Evolutionary conservation across 306 rosid species (phyloP), one percentile per base, ranked within the genome.

Genomic region (Prunus campanulata): DNA sequence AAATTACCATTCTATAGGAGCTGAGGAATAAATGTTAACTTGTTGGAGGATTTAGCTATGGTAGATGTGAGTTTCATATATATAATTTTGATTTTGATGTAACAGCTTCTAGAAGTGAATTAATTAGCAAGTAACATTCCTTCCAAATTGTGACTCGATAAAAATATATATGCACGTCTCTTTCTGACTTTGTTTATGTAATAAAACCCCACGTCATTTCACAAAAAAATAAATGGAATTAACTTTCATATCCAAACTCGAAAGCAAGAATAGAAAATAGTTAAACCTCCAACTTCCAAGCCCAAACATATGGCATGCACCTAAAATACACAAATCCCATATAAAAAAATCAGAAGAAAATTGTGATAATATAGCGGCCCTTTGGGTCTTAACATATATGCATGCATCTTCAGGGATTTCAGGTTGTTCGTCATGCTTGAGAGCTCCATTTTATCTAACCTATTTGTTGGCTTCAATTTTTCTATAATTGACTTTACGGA

Each of bases 391-490:
- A 39, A 19, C 39, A 24, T 44, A 24, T 44, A 77, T 79, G 77
- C 85, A 82, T 77, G 84, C 77, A 82, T 60, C 72, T 78, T 72
- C 82, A 67, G 68, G 44, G 12, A 75, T 61, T 70, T 32, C 72
- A 59, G 69, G 76, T 74, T 77, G 70, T 60, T 55, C 71, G 84
- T 86, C 85, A 84, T 72, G 39, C 48, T 50, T 74, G 90, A 87
- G 74, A 77, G 90, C 79, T 80, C 71, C 87, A 57, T 80, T 76
- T 77, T 54, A 89, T 85, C 84, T 85, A 78, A 85, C 78, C 73
- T 60, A n/a, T 19, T 70, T 30, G 60, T 74, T 72, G 55, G 51
- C 66, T 67, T 24, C 3, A 42, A 25, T 35, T 71, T 32, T 39
- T 44, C 47, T 70, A 27, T 20, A 24, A 72, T 72, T 77, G 75